Conservation (phyloP, 2,329 filamentous ascomycete species). For the Stachybotrys elegans region DNA sequence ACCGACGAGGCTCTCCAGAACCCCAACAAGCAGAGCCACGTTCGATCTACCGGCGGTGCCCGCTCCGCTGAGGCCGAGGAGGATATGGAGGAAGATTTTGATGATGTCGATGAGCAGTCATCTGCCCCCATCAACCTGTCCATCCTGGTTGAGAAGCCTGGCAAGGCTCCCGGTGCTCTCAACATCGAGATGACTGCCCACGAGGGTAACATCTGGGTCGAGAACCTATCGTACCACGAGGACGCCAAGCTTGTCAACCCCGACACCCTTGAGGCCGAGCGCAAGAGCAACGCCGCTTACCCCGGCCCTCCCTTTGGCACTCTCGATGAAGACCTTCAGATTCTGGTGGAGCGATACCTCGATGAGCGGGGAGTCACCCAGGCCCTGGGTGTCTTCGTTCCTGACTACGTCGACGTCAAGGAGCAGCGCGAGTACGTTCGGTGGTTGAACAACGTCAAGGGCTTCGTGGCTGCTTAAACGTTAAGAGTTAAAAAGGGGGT, state of each 20-base stretch:
- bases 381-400: slow-evolving; percentile 81
- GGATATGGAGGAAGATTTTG: slow-evolving; percentile 44
- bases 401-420: slow-evolving; percentile 96
- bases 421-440: slow-evolving; percentile 94
- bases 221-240: slow-evolving; percentile 85
- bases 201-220: slow-evolving; percentile 80
- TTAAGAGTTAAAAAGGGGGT: not conserved
- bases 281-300: slow-evolving; percentile 74
- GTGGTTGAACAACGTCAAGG: slow-evolving; percentile 86
- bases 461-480: slow-evolving; percentile 68
- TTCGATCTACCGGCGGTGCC: slow-evolving; percentile 45
- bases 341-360: slow-evolving; percentile 86
- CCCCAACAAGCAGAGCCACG: slow-evolving; percentile 48
- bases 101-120: slow-evolving; percentile 48
- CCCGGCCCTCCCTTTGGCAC: slow-evolving; percentile 88
- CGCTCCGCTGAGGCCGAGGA: slow-evolving; percentile 48
- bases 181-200: slow-evolving; percentile 82
- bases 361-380: slow-evolving; percentile 91
- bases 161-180: slow-evolving; percentile 66
- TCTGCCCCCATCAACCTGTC: slow-evolving; percentile 78
- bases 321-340: slow-evolving; percentile 92
- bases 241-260: slow-evolving; percentile 73
- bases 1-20: slow-evolving; percentile 40
- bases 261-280: slow-evolving; percentile 69
- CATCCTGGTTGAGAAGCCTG: slow-evolving; percentile 83